phyloP scores from a whole-genome alignment of 257 asterid genomes.

The Scutellaria baicalensis region DNA sequence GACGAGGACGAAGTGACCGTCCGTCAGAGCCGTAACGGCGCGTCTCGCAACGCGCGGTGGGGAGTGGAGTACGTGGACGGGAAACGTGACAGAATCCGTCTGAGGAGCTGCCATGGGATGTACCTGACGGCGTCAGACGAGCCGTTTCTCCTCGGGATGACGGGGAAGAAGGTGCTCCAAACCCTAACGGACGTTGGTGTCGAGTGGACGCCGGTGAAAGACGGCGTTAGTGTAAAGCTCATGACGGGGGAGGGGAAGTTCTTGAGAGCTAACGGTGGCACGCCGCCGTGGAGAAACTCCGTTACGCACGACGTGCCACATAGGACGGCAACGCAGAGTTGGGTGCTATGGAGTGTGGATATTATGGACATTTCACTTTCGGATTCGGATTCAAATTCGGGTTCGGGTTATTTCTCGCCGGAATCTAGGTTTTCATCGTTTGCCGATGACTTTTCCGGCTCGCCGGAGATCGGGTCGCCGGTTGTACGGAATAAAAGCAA shows the following conservation, averaged over 20 bases:
- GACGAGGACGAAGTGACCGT: constrained; percentile 51
- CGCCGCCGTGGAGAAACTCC: constrained; percentile 79
- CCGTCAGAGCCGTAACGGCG: constrained; percentile 60
- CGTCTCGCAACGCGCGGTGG: constrained; percentile 58
- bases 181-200: constrained; percentile 18
- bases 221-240: constrained; percentile 53
- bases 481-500: not conserved
- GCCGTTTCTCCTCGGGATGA: constrained; percentile 60
- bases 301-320: constrained; percentile 75
- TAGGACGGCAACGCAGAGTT: constrained; percentile 62
- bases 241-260: constrained; percentile 54
- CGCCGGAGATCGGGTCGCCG: constrained; percentile 47
- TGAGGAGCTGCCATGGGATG: constrained; percentile 58
- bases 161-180: constrained; percentile 68
- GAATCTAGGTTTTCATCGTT: constrained; percentile 38
- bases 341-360: constrained; percentile 79
- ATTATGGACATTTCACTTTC: constrained; percentile 40
- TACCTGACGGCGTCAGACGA: constrained; percentile 68
- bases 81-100: constrained; percentile 34
- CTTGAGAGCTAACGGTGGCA: constrained; percentile 73
- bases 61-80: constrained; percentile 53
- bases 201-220: constrained; percentile 74
- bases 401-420: constrained; percentile 20
- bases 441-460: constrained; percentile 30
- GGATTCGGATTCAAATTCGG: constrained; percentile 22